Evolutionary conservation across 164 flowering plant genomes (phyloP).

Genomic region (Paratinospora sagittata): DNA sequence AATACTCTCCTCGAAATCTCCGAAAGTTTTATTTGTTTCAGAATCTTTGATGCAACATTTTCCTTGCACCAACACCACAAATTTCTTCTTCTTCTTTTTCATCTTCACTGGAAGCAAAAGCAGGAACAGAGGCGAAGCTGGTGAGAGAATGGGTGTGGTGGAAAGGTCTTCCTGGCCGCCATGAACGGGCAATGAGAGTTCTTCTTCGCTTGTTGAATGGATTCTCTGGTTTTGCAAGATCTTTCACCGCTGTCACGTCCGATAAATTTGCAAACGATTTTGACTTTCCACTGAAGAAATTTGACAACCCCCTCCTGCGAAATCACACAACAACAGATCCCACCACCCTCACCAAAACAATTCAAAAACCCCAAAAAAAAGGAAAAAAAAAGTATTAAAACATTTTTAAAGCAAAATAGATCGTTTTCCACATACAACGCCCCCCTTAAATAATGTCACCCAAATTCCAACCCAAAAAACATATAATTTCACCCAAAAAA

Average conservation of each 20-base stretch:
- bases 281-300: conserved; percentile 48
- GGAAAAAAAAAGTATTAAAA: neutral
- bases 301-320: conserved; percentile 61
- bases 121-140: conserved; percentile 3
- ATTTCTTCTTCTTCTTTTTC: conserved; percentile 7
- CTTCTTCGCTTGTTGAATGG: conserved; percentile 62
- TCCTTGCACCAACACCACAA: too few species aligned
- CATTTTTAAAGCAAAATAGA: neutral
- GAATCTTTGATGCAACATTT: too few species aligned
- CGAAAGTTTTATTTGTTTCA: too few species aligned
- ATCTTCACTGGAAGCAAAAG: conserved; percentile 23
- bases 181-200: conserved; percentile 34
- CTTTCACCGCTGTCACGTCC: conserved; percentile 29
- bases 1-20: too few species aligned
- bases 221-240: conserved; percentile 47
- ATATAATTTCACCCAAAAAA: too few species aligned
- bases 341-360: neutral
- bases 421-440: too few species aligned
- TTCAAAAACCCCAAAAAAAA: neutral
- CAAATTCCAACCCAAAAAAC: too few species aligned
- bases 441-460: too few species aligned
- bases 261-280: conserved; percentile 52
- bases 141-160: conserved; percentile 20
- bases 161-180: conserved; percentile 27
- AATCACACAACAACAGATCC: neutral